Evolutionary conservation across 2,329 filamentous ascomycete species (phyloP).

Genomic region (Botrytis squamosa): DNA sequence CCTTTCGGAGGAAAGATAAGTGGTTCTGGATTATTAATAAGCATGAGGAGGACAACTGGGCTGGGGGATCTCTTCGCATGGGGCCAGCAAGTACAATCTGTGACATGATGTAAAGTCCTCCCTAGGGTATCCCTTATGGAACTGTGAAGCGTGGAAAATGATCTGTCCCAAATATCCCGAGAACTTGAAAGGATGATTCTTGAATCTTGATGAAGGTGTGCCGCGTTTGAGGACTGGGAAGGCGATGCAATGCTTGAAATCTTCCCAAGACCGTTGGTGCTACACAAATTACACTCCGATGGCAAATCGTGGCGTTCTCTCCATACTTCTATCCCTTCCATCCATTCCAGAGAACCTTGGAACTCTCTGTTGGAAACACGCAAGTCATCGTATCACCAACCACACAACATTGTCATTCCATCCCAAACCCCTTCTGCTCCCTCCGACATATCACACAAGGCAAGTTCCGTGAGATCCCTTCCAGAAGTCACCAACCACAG

Average conservation of each 20-base stretch:
- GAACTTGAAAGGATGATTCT: neutral
- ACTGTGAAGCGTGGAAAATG: neutral
- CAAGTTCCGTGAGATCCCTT: neutral
- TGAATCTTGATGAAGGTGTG: neutral
- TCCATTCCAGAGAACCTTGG: neutral
- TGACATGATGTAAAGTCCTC: neutral
- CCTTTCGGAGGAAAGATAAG: neutral
- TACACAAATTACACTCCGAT: too few species aligned
- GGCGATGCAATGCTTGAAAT: conserved; percentile 2
- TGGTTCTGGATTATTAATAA: neutral
- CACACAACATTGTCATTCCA: neutral
- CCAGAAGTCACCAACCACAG: neutral
- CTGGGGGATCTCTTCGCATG: neutral
- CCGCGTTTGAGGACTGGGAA: neutral
- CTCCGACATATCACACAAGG: neutral
- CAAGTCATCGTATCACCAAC: neutral
- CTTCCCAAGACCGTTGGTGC: neutral
- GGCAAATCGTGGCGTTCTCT: too few species aligned
- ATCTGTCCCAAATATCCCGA: neutral
- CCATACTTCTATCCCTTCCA: too few species aligned
- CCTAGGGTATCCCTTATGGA: neutral
- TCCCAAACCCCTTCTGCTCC: neutral
- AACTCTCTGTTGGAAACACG: neutral
- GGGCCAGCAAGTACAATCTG: neutral
- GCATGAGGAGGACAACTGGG: neutral